These are phyloP conservation scores for Annulohypoxylon maeteangense DNA, from an alignment of 495 filamentous ascomycete genomes.

Conservation along the genomic window DNA sequence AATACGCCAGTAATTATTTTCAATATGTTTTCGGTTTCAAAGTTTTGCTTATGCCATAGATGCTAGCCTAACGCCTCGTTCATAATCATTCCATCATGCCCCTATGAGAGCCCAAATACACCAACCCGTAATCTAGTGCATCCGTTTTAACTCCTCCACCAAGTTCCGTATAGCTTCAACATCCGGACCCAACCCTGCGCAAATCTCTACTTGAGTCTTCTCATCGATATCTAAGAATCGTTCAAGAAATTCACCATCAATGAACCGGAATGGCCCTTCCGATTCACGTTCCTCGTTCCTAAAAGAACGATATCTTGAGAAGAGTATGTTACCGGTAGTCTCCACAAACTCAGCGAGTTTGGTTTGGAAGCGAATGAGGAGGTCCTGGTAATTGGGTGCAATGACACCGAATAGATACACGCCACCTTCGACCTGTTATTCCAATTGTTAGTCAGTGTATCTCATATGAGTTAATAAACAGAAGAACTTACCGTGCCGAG, in stretches of 20 bases:
- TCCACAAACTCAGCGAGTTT: constrained; percentile 70
- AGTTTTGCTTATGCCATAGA: background rate
- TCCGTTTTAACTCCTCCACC: constrained; percentile 76
- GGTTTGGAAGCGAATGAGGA: constrained; percentile 84
- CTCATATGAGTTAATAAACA: background rate
- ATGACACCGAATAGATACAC: constrained; percentile 91
- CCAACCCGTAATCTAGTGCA: constrained; percentile 61
- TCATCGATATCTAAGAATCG: constrained; percentile 77
- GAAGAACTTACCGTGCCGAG: constrained; percentile 78
- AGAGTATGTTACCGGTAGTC: constrained; percentile 75
- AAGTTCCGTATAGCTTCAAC: constrained; percentile 78
- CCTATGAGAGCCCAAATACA: background rate
- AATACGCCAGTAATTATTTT: background rate
- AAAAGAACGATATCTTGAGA: constrained; percentile 82
- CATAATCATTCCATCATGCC: background rate
- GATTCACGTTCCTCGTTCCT: constrained; percentile 73
- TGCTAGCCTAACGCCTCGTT: background rate
- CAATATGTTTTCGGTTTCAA: background rate
- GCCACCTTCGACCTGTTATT: constrained; percentile 80
- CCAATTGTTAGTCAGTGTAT: constrained; percentile 40
- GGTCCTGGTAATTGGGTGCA: constrained; percentile 71
- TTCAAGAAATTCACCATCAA: constrained; percentile 93
- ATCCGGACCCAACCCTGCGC: constrained; percentile 66
- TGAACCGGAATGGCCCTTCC: constrained; percentile 84
- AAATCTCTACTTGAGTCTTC: constrained; percentile 72